Base-by-base conservation (phyloP, 192 early-diverging fungal species). In the Coemansia sp. region DNA sequence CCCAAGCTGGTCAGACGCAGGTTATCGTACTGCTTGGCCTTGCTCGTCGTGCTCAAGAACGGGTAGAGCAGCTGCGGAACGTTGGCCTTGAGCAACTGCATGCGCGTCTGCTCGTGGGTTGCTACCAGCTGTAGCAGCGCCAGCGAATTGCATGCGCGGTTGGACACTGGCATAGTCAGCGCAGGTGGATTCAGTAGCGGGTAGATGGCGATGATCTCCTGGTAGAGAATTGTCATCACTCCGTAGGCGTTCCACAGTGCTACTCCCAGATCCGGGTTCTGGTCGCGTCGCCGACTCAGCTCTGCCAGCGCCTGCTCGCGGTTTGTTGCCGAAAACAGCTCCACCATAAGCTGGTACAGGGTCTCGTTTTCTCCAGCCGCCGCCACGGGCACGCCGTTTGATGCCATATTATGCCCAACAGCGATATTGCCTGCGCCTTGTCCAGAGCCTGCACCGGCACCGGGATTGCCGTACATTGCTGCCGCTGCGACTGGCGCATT, bases 191-290 rank as follows among this genome's bases (percentile, higher is more conserved):
- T 88, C 36, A 99, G 86, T 72, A 92, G 75, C 36, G 97, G 96
- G 82, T 99, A 99, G 4, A 96, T 95, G n/a, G 91, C 88, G 16
- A 97, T 91, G 49, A 99, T 98, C 80, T 99, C 97, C 77, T 98
- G 97, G 31, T 97, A 86, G 16, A 99, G 87, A 27, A 94, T 95
- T 18, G 96, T 88, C 92, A 96, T 98, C 29, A 98, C 94, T 38
- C 96, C 97, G 85, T 93, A 97, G 12, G 95, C 92, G 76, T 99
- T 95, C 97, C 97, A 99, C 71, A 99, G 86, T n/a, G 96, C 93
- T 18, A 97, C 90, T 8, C 96, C 97, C 69, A 99, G 77, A 71
- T 99, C 95, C 20, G 97, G 93, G 76, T 97, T 96, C 72, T 95
- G 90, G 79, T 99, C 97, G 43, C 96, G 85, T 75, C 93, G 93